Evolutionary conservation across 257 asterid species (phyloP).

Genomic region (Echium plantagineum): DNA sequence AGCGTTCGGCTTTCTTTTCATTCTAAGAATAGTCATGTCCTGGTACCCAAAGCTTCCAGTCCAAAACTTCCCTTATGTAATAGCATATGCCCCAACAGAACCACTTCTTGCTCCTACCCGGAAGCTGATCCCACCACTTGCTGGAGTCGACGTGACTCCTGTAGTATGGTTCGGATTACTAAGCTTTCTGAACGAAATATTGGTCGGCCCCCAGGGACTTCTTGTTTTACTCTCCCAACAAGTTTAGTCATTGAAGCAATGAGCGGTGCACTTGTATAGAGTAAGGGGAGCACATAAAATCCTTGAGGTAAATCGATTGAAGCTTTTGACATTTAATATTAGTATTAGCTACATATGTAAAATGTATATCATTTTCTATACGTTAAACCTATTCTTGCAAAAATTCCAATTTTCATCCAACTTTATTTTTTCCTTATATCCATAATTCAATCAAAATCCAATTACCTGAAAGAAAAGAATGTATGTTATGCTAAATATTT

Average conservation of each 20-base stretch:
- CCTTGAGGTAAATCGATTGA: background rate
- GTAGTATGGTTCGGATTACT: conserved; percentile 92
- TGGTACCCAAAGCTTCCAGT: conserved; percentile 94
- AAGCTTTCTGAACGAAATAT: conserved; percentile 71
- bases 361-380: background rate
- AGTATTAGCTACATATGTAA: background rate
- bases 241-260: conserved; percentile 10
- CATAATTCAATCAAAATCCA: too few relatives aligned
- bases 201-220: conserved; percentile 87
- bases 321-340: background rate
- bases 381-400: background rate
- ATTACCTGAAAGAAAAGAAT: too few relatives aligned
- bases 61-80: conserved; percentile 55
- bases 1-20: conserved; percentile 63
- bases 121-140: conserved; percentile 75
- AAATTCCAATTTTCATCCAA: background rate
- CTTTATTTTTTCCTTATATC: too few relatives aligned
- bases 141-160: conserved; percentile 88
- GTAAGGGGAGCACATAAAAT: background rate
- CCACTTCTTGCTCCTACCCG: conserved; percentile 67
- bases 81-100: conserved; percentile 91
- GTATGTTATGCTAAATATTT: too few relatives aligned
- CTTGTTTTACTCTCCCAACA: conserved; percentile 81
- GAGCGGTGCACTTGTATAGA: background rate
- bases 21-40: conserved; percentile 72